Percentiles rank a stretch among this genome's conserved stretches.
These are phyloP conservation scores for Lecanoromycetidae sp. DNA, from an alignment of 2,329 filamentous ascomycete genomes.

Conservation along the genomic window DNA sequence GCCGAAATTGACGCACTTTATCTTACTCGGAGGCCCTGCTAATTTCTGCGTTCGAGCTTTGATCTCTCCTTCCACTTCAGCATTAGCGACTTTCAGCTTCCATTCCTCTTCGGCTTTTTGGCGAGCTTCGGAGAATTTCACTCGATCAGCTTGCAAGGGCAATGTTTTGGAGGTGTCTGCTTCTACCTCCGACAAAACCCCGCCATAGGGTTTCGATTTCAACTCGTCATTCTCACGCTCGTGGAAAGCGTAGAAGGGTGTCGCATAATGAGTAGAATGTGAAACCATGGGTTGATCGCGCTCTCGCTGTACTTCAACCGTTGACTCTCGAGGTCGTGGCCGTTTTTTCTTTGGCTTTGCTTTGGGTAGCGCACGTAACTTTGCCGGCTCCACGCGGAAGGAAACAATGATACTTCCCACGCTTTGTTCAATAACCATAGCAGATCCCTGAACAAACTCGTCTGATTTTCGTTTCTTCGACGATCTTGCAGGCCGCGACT, in stretches of 20 bases:
- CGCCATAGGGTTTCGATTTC: slow-evolving; percentile 90
- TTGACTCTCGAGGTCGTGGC: slow-evolving; percentile 27
- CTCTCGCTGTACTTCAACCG: slow-evolving; percentile 32
- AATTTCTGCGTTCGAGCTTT: slow-evolving; percentile 60
- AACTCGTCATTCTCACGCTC: slow-evolving; percentile 81
- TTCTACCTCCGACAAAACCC: slow-evolving; percentile 77
- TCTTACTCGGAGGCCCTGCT: slow-evolving; percentile 82
- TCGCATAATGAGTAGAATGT: slow-evolving; percentile 52
- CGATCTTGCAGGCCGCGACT: slow-evolving; percentile 27
- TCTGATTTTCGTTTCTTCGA: slow-evolving; percentile 49
- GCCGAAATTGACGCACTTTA: slow-evolving; percentile 97
- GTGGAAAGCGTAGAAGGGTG: slow-evolving; percentile 77
- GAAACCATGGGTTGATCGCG: slow-evolving; percentile 49
- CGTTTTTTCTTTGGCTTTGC: slow-evolving; percentile 45
- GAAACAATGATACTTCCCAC: slow-evolving; percentile 43
- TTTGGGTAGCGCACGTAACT: slow-evolving; percentile 49
- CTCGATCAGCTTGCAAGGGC: slow-evolving; percentile 66
- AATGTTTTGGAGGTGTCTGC: slow-evolving; percentile 85
- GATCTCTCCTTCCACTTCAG: slow-evolving; percentile 52
- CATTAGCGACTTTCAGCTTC: slow-evolving; percentile 53
- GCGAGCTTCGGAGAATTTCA: slow-evolving; percentile 78
- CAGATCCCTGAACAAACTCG: slow-evolving; percentile 30
- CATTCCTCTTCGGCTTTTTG: slow-evolving; percentile 87
- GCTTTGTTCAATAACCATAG: slow-evolving; percentile 30
- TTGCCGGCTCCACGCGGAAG: slow-evolving; percentile 45